Conservation (phyloP, 164 flowering plant genomes). For the Vitis amurensis region DNA sequence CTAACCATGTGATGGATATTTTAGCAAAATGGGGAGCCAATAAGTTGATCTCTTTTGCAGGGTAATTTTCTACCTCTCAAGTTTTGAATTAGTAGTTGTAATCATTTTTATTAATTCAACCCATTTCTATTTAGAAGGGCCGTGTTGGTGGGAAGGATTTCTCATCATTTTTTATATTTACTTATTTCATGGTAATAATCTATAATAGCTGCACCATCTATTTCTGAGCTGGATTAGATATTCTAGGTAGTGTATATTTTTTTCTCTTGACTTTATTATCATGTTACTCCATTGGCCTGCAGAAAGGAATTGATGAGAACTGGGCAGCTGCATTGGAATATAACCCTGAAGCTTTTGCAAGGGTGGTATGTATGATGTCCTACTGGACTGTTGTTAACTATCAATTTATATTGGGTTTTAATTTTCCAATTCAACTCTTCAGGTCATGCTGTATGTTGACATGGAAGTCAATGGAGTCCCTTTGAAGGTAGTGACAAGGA, state of each 20-base stretch:
- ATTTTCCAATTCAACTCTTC: conserved; percentile 12
- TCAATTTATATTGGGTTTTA: background rate
- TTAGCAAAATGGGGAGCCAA: no score
- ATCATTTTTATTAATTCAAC: no score
- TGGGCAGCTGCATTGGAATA: conserved; percentile 96
- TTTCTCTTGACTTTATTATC: background rate
- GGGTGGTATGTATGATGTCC: conserved; percentile 67
- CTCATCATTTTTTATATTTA: no score
- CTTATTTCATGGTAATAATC: background rate
- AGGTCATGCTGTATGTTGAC: conserved; percentile 98
- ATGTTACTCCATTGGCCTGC: conserved; percentile 19
- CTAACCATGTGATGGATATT: no score
- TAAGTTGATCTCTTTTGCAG: no score
- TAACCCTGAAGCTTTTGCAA: conserved; percentile 97
- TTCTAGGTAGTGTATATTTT: background rate
- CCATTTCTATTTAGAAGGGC: background rate
- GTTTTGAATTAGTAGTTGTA: no score
- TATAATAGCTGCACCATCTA: background rate
- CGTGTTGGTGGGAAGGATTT: no score
- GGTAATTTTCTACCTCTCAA: no score
- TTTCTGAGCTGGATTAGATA: background rate
- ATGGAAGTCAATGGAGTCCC: conserved; percentile 99
- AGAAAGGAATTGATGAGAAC: conserved; percentile 99
- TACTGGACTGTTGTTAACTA: background rate
- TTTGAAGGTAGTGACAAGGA: conserved; percentile 60